Percentiles rank a stretch among this genome's conserved stretches.
These are phyloP conservation scores for Gossypium gossypioides DNA, from an alignment of 441 rosid genomes.

Conservation along the genomic window DNA sequence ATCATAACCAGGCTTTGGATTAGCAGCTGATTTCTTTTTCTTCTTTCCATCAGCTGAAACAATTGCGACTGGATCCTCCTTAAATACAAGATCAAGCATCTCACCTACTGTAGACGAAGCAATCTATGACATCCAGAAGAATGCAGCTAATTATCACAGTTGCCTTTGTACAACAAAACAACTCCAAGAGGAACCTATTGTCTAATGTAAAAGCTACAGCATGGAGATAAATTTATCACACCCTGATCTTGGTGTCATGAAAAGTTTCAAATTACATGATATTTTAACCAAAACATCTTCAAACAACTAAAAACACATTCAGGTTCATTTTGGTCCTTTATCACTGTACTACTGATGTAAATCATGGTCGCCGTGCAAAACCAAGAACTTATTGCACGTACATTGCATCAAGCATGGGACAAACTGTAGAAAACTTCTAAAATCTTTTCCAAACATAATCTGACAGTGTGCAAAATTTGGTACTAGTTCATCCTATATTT, in stretches of 20 bases:
- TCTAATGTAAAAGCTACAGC: neutral
- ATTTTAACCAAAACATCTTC: constrained; percentile 3
- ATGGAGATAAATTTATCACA: neutral
- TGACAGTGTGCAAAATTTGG: neutral
- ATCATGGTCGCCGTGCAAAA: neutral
- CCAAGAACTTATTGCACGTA: neutral
- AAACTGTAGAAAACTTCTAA: neutral
- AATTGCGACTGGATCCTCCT: constrained; percentile 26
- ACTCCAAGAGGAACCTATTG: constrained; percentile 6
- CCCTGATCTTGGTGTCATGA: neutral
- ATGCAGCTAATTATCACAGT: constrained; percentile 12
- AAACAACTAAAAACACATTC: neutral
- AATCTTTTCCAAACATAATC: neutral
- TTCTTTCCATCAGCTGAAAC: constrained; percentile 41
- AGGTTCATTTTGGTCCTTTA: neutral
- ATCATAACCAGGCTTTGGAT: constrained; percentile 23
- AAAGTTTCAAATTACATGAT: neutral
- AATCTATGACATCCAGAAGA: constrained; percentile 47
- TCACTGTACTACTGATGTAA: neutral
- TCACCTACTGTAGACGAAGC: constrained; percentile 44
- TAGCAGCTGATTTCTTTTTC: constrained; percentile 43
- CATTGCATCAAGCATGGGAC: neutral
- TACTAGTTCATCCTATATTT: neutral
- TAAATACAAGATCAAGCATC: constrained; percentile 42
- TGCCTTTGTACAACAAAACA: neutral